Base-by-base conservation (phyloP, 148 eudicot species). In the Arctostaphylos glauca region DNA sequence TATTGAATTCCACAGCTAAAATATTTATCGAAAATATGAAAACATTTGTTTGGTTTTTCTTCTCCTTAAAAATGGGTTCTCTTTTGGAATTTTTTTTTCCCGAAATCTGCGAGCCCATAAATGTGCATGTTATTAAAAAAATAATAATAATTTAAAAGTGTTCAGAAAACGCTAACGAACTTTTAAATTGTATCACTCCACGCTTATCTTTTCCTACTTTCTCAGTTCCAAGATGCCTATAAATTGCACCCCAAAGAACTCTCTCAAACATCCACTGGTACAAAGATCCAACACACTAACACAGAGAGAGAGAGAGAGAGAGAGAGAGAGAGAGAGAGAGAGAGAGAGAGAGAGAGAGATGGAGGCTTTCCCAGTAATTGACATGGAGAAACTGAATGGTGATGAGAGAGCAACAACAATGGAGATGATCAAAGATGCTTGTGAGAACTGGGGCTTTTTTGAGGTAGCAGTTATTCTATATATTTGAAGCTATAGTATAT, bases 381-480 rank as follows among this genome's bases (percentile, higher is more conserved):
- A 91, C 84, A 84, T 92, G 90, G 89, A 86, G 86, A 92, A 88
- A 52, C 90, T 92, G 48, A 86, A 86, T 83, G 91, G 91, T 74
- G 88, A 87, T 9, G 90, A 89, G 52, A 91, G 91, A 83, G 82
- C 70, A 76, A 60, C 80, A 38, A 79, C 86, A 13, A 87, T 92
- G 95, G 88, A 87, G 50, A 74, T 62, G 72, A 89, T 92, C 62
- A 88, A 87, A 44, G 92, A 91, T 89, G 95, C 95, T 80, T 92
- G 95, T 70, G 90, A 91, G 66, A 91, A 92, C 31, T 92, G 95
- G 95, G 93, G 93, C 18, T 92, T 92, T 75, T 90, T 92, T 67
- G 92, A 92, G 94, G 93, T 92, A 87, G 71, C 12, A 66, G 13
- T 66, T 38, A 64, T 6, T 66, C 71, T 66, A 7, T 25, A 4